Base-by-base conservation (phyloP, 495 filamentous ascomycete species). In the Rostrohypoxylon terebratum region DNA sequence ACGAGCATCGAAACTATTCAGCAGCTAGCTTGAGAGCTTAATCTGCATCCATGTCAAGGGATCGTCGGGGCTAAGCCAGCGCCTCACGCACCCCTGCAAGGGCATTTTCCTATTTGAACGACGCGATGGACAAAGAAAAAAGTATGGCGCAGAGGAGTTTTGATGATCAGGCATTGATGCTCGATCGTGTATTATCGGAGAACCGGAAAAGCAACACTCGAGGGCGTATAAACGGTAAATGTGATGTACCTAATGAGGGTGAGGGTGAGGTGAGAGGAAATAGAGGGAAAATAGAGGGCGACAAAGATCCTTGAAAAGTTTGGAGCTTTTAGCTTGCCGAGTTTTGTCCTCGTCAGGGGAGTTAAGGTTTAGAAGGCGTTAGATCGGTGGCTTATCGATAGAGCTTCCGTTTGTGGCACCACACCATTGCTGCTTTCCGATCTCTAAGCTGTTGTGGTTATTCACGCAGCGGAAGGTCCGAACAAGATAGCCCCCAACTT, bases 351-450 rank as follows among this genome's bases (percentile, higher is more conserved):
- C 11, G n/a, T n/a, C 8, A 16, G 51, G 51, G 31, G 28, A 55
- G 51, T 20, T 55, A 36, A 20, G 4, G 51, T 20, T 55, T 55
- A 20, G 4, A 51, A 38, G 60, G 54, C 51, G 54, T 45, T 28
- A 28, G 6, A 28, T 62, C 54, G 16, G 55, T 55, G 68, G 61
- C 62, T 61, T 71, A 71, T 66, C 55, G 68, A 71, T 71, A 66
- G 51, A 48, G 28, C 53, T 34, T 31, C 48, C 2, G 21, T 21
- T 21, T 20, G 53, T 57, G 33, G 53, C 18, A 57, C 31, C 6
- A 20, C 28, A 57, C 14, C 9, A 18, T 11, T 4, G 38, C 1
- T 60, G 44, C 38, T 42, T 66, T n/a, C 18, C 42, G 53, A 59
- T 59, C 54, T 42, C 14, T 2, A 42, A 42, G 38, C 38, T 59